Evolutionary conservation across 352 stramenopile species (phyloP).

Genomic region (Thalassiosira gravida): DNA sequence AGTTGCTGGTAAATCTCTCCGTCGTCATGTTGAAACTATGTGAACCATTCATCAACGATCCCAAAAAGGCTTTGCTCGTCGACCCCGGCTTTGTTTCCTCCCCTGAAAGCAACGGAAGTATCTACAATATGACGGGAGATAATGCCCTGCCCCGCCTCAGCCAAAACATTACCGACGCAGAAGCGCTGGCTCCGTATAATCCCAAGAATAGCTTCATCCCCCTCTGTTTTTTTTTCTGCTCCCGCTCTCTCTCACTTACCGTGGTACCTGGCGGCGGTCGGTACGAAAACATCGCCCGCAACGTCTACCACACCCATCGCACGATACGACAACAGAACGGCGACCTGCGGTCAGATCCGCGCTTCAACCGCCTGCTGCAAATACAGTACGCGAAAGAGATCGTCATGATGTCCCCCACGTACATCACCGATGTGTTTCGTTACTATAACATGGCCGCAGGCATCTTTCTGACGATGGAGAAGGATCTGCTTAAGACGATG

Average conservation of each 20-base stretch:
- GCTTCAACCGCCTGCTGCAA: slow-evolving; percentile 73
- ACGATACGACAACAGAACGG: slow-evolving; percentile 63
- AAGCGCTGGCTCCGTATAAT: too few species aligned
- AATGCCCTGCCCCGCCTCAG: slow-evolving; percentile 69
- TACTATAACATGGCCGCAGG: slow-evolving; percentile 82
- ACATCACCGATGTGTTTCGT: slow-evolving; percentile 71
- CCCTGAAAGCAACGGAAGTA: slow-evolving; percentile 59
- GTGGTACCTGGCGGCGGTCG: slow-evolving; percentile 87
- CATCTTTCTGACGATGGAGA: slow-evolving; percentile 72
- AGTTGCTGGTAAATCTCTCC: slow-evolving; percentile 74
- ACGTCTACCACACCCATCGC: slow-evolving; percentile 88
- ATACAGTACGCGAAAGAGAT: slow-evolving; percentile 80
- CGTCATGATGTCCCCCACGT: slow-evolving; percentile 69
- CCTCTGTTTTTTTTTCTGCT: slow-evolving; percentile 94
- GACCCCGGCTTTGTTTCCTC: slow-evolving; percentile 77
- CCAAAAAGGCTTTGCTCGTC: slow-evolving; percentile 73
- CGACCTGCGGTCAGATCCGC: slow-evolving; percentile 67
- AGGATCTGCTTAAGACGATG: slow-evolving; percentile 86
- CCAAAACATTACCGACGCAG: too few species aligned
- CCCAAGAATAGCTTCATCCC: too few species aligned
- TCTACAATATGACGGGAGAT: slow-evolving; percentile 74
- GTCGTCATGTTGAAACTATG: slow-evolving; percentile 82
- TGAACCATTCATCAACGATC: slow-evolving; percentile 78
- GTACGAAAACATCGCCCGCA: slow-evolving; percentile 87
- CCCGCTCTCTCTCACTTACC: slow-evolving; percentile 90